Percentiles rank a stretch among this genome's conserved stretches.
These are phyloP conservation scores for Kwoniella heveanensis DNA, from an alignment of 768 basidiomycete species.

Conservation along the genomic window DNA sequence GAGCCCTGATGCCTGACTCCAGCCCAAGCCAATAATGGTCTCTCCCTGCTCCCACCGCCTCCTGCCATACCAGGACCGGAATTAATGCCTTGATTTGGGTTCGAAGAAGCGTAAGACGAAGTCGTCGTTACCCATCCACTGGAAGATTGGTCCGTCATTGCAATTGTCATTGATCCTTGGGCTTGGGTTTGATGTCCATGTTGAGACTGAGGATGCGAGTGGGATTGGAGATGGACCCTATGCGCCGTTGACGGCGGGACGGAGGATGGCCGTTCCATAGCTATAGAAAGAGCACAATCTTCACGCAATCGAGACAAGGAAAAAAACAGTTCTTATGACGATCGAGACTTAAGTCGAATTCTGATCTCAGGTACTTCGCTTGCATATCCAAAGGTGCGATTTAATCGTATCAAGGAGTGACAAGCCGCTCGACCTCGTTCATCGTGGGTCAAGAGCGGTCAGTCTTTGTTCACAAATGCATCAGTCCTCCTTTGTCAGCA, in stretches of 20 bases:
- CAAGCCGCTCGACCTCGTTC: too few relatives aligned
- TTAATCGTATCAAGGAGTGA: too few relatives aligned
- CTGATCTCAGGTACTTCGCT: too few relatives aligned
- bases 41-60: neutral
- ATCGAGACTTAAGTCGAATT: too few relatives aligned
- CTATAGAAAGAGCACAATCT: neutral
- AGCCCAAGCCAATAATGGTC: slow-evolving; percentile 18
- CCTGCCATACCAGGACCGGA: neutral
- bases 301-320: too few relatives aligned
- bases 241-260: neutral
- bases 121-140: slow-evolving; percentile 20
- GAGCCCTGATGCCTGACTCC: slow-evolving; percentile 17
- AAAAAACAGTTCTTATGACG: too few relatives aligned
- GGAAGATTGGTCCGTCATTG: slow-evolving; percentile 5
- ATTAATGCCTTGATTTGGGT: neutral
- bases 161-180: neutral
- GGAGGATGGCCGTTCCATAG: neutral
- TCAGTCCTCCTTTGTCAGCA: neutral
- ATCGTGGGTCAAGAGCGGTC: too few relatives aligned
- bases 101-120: slow-evolving; percentile 13
- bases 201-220: neutral
- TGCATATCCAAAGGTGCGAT: too few relatives aligned
- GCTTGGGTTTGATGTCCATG: neutral
- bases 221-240: neutral
- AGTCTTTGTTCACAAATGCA: too few relatives aligned